Evolutionary conservation across 2,329 filamentous ascomycete species (phyloP), one percentile per base, ranked within the genome.

Genomic region (Sclerotinia subarctica): DNA sequence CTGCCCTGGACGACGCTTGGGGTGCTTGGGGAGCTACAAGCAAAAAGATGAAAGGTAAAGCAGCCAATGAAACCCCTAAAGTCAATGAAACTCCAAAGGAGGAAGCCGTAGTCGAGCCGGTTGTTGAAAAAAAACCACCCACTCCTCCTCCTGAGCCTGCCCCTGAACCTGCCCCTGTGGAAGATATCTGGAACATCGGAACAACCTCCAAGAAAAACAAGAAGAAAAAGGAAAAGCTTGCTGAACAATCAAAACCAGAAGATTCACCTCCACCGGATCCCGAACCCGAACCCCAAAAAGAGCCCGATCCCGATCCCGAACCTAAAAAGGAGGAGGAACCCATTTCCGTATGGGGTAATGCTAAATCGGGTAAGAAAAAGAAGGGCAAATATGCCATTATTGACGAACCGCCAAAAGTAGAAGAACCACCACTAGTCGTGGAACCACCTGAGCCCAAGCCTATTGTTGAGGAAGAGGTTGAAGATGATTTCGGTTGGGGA

Each of bases 381-480:
- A 86, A 85, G 76, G 78, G 79, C 56, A 84, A 81, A 68, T 76
- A 76, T 69, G n/a, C 82, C 80, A 73, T 85, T 85, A 73, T 78
- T 79, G 35, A 79, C 81, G 42, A 81, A 84, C 67, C 77, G 84
- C 54, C 67, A 47, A 66, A 44, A 32, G 74, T 81, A 58, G 79
- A 81, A 47, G 80, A 80, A 58, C 79, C 79, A 68, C 80, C 81
- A 51, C 78, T 82, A 72, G 38, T 56, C 15, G 17, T 64, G 11
- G 59, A 68, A 81, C 80, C 69, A 81, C 80, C 69, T 78, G 68
- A 70, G 44, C 63, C 63, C 32, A 80, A 83, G 69, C 81, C 82
- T 42, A 73, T 66, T 21, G 17, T 64, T 38, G 47, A 56, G 15
- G 46, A 65, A 51, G 51, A 64, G 24, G 7, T 17, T 19, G 35